Evolutionary conservation across 148 eudicot species (phyloP), one percentile per base, ranked within the genome.

Genomic region (Hydrangea macrophylla): DNA sequence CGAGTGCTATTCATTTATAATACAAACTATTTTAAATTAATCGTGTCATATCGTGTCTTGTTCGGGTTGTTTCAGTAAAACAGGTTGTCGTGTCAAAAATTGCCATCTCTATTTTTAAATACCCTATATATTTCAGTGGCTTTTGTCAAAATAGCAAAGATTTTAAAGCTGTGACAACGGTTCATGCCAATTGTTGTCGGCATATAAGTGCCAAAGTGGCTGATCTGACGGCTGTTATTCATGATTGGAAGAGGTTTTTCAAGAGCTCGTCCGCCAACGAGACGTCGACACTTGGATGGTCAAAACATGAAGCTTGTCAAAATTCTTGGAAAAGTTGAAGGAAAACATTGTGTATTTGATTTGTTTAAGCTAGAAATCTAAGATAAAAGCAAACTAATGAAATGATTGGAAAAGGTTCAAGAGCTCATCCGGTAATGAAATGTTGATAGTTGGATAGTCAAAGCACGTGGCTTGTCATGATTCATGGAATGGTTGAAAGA

Each of bases 181-280:
- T 92, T 27, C 98, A 92, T 62, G 85, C 93, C 10, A 92, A 87
- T 22, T 92, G 98, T 72, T 92, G 98, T 25, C 78, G 91, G n/a
- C 81, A 67, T 60, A 85, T 92, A 11, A 58, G 57, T 10, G 86
- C 96, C 37, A 92, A 92, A 70, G 82, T 85, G 45, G 30, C 65
- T 0, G 96, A 92, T 70, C 59, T 92, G 44, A 76, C 31, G 5
- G 66, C 35, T 0, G 86, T 85, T 9, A 27, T 89, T 18, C 73
- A 35, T 42, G 88, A 87, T 20, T 92, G 96, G 96, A 70, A 73
- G 45, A 55, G 50, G 55, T 72, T n/a, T n/a, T n/a, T 77, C 4
- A 62, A 58, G 72, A 70, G 23, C 18, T 18, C 12, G 5, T 40
- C 68, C 1, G 68, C 69, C 9, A 80, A 78, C 60, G 51, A 58